Percentiles rank a stretch among this genome's conserved stretches.
phyloP scores from a whole-genome alignment of 352 stramenopile genomes.

The Phytopythium mirpurense region DNA sequence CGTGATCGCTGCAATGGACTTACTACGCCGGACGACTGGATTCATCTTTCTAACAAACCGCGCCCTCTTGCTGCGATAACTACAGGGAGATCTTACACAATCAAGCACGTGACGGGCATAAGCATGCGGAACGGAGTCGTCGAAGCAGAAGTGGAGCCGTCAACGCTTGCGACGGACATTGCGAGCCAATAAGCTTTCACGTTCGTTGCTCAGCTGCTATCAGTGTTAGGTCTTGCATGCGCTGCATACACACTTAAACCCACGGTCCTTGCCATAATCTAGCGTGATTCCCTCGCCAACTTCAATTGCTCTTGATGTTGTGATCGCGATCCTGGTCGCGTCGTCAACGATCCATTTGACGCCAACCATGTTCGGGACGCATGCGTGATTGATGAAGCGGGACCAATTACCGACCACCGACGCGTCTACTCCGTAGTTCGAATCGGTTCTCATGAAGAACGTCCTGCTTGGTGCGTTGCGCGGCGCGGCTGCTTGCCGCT shows the following conservation, averaged over 20 bases:
- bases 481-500: background rate
- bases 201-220: too few relatives aligned
- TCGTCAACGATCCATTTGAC: background rate
- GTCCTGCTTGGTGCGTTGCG: background rate
- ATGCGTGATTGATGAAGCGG: background rate
- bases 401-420: background rate
- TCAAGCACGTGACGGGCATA: too few relatives aligned
- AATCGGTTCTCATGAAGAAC: background rate
- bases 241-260: background rate
- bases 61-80: too few relatives aligned
- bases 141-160: too few relatives aligned
- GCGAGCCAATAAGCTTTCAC: too few relatives aligned
- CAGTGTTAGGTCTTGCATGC: too few relatives aligned
- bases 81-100: too few relatives aligned
- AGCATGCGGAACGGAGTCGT: too few relatives aligned
- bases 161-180: too few relatives aligned
- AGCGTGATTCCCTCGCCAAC: background rate
- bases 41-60: too few relatives aligned
- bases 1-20: too few relatives aligned
- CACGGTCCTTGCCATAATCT: background rate
- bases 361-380: background rate
- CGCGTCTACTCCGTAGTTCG: background rate
- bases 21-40: too few relatives aligned
- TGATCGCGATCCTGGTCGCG: background rate
- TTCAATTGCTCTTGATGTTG: background rate